phyloP scores from a whole-genome alignment of 805 yeast species.

The Spathaspora sp. region DNA sequence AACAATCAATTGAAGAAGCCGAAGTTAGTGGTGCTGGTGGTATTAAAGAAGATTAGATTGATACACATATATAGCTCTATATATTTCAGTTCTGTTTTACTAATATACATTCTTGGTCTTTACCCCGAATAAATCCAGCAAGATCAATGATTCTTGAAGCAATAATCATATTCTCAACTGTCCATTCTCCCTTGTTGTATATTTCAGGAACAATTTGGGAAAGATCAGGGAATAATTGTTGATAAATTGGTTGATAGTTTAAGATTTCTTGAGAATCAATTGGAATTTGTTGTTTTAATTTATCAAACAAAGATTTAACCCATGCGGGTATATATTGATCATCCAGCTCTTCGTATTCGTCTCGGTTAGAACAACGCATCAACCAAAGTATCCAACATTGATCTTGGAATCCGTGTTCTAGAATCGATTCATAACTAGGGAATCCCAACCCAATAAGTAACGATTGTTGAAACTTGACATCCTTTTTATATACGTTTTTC shows the following conservation, averaged over 20 bases:
- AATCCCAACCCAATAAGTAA: conserved; percentile 56
- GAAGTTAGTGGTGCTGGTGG: conserved; percentile 87
- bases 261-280: conserved; percentile 49
- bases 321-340: conserved; percentile 48
- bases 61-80: neutral
- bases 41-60: conserved; percentile 70
- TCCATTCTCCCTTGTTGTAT: conserved; percentile 49
- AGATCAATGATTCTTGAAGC: conserved; percentile 53
- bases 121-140: conserved; percentile 45
- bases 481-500: conserved; percentile 55
- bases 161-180: conserved; percentile 42
- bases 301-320: conserved; percentile 38
- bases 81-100: conserved; percentile 17
- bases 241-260: conserved; percentile 52
- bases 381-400: conserved; percentile 62
- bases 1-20: conserved; percentile 79
- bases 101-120: conserved; percentile 40
- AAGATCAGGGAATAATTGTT: conserved; percentile 48
- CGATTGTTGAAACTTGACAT: conserved; percentile 50
- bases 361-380: conserved; percentile 52
- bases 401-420: conserved; percentile 46
- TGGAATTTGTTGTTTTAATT: conserved; percentile 30
- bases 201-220: conserved; percentile 53
- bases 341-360: conserved; percentile 26
- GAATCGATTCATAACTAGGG: conserved; percentile 48